Percentiles rank a stretch among this genome's conserved stretches.
These are phyloP conservation scores for Paspalum vaginatum DNA, from an alignment of 176 grass and related monocot genomes.

Conservation along the genomic window DNA sequence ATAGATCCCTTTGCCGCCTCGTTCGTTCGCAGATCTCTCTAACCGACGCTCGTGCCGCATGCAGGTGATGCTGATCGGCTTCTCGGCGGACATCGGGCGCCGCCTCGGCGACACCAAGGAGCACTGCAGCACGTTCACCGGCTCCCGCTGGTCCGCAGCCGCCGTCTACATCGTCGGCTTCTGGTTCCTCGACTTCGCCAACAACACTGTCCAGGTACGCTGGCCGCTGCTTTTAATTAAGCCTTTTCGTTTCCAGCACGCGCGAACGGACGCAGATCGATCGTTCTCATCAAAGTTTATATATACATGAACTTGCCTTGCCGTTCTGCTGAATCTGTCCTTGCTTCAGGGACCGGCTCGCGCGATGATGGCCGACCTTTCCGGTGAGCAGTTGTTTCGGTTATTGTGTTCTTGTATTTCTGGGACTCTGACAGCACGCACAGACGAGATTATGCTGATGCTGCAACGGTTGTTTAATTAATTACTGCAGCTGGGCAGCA, in stretches of 20 bases:
- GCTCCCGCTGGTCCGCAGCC: conserved; percentile 62
- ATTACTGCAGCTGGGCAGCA: conserved; percentile 36
- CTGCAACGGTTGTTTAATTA: background rate
- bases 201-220: conserved; percentile 84
- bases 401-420: background rate
- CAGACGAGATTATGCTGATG: background rate
- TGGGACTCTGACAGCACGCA: background rate
- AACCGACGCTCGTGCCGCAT: too few species aligned
- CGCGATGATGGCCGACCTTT: conserved; percentile 58
- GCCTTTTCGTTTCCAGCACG: background rate
- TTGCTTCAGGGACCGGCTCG: conserved; percentile 43
- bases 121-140: conserved; percentile 67
- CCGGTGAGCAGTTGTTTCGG: background rate
- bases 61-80: conserved; percentile 63
- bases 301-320: background rate
- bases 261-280: too few species aligned
- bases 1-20: background rate
- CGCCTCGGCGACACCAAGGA: conserved; percentile 74
- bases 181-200: conserved; percentile 92
- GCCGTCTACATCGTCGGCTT: conserved; percentile 79
- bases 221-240: too few species aligned
- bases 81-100: conserved; percentile 86
- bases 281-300: too few species aligned
- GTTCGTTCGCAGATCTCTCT: too few species aligned
- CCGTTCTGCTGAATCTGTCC: background rate